Percentiles rank a stretch among this genome's conserved stretches.
Conservation (phyloP, 352 stramenopile species). For the Porosira glacialis region DNA sequence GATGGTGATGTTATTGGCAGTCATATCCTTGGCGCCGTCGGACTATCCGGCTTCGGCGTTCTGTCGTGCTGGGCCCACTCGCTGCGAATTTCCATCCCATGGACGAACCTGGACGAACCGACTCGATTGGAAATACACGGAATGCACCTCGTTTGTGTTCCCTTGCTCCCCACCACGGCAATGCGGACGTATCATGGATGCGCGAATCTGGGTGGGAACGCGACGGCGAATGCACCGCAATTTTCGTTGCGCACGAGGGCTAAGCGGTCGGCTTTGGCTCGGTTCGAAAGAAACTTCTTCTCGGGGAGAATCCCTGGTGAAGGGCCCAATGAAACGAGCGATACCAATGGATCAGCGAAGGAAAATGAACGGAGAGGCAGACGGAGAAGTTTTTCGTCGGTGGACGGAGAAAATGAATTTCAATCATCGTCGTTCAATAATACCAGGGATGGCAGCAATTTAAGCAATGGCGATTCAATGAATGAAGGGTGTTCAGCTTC, state of each 20-base stretch:
- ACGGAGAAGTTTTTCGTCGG: slow-evolving; percentile 17
- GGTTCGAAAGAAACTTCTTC: slow-evolving; percentile 79
- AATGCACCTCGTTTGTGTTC: slow-evolving; percentile 78
- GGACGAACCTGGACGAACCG: slow-evolving; percentile 69
- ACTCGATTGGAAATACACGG: slow-evolving; percentile 68
- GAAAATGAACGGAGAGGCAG: slow-evolving; percentile 36
- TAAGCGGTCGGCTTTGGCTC: slow-evolving; percentile 68
- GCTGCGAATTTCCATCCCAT: slow-evolving; percentile 65
- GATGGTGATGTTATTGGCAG: slow-evolving; percentile 77
- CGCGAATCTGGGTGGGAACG: too few relatives aligned
- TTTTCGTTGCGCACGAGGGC: slow-evolving; percentile 65
- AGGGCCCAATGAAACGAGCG: slow-evolving; percentile 33
- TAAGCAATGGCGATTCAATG: neutral
- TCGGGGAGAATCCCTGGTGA: slow-evolving; percentile 67
- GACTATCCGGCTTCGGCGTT: slow-evolving; percentile 74
- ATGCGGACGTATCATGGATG: slow-evolving; percentile 63
- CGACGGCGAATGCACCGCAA: too few relatives aligned
- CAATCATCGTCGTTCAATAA: too few relatives aligned
- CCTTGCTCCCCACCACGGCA: slow-evolving; percentile 65
- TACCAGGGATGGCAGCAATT: neutral
- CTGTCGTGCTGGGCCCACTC: slow-evolving; percentile 67
- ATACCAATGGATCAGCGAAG: slow-evolving; percentile 15
- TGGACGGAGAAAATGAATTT: slow-evolving; percentile 14
- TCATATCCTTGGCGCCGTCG: slow-evolving; percentile 68
- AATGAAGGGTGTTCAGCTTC: slow-evolving; percentile 11